Conservation (phyloP, 768 basidiomycete species). For the Lentinula raphanica region DNA sequence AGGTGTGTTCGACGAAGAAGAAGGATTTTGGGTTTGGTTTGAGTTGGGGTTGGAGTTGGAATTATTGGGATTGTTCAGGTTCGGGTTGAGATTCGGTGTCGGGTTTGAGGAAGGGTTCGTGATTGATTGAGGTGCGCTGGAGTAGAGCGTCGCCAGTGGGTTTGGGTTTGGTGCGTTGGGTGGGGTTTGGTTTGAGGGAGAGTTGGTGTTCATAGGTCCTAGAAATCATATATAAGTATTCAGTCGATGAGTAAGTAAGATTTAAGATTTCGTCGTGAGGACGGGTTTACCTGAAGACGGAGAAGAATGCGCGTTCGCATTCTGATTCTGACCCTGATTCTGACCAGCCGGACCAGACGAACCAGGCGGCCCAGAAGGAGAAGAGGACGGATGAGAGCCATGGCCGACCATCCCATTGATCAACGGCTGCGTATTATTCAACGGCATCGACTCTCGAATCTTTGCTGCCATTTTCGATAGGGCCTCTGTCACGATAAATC, state of each 20-base stretch:
- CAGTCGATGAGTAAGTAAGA: too few species aligned
- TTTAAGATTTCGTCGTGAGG: neutral
- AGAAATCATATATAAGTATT: too few species aligned
- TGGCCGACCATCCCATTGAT: slow-evolving; percentile 28
- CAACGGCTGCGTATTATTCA: slow-evolving; percentile 28
- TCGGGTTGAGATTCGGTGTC: neutral
- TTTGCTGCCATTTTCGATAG: slow-evolving; percentile 2
- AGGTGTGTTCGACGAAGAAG: too few species aligned
- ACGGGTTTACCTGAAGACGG: neutral
- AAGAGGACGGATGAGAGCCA: slow-evolving; percentile 16
- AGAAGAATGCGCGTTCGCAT: neutral
- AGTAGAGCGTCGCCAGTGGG: slow-evolving; percentile 43
- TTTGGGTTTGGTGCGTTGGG: too few species aligned
- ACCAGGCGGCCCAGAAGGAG: too few species aligned
- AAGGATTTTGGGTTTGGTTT: slow-evolving; percentile 15
- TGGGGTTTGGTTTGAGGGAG: slow-evolving; percentile 10
- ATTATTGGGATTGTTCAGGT: slow-evolving; percentile 29
- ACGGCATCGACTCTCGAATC: slow-evolving; percentile 10
- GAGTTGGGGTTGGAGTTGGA: slow-evolving; percentile 20
- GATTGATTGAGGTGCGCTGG: slow-evolving; percentile 41
- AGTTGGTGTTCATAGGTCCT: neutral
- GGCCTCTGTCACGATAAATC: neutral
- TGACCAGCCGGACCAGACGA: too few species aligned
- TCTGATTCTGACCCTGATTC: neutral
- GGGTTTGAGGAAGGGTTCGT: slow-evolving; percentile 34